Conservation (phyloP, 2,329 filamentous ascomycete genomes). For the Aspergillus aculeatinus region DNA sequence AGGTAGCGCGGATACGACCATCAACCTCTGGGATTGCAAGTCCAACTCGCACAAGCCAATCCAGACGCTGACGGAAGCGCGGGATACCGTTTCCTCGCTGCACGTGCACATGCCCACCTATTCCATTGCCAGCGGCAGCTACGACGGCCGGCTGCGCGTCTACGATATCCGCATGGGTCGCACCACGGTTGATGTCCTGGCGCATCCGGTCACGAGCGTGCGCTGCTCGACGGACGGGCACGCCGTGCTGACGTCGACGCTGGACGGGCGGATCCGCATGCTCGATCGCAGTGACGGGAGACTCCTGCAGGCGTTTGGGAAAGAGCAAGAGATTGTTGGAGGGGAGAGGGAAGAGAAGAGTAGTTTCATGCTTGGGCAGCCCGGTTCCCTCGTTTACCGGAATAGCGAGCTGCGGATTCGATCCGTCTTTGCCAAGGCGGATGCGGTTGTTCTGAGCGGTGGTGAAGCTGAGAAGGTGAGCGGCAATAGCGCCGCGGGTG, state of each 20-base stretch:
- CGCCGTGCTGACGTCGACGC: constrained; percentile 68
- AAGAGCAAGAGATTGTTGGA: not conserved
- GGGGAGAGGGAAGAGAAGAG: no score
- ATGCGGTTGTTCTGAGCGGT: constrained; percentile 76
- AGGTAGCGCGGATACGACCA: constrained; percentile 46
- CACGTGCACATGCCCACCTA: constrained; percentile 41
- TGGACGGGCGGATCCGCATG: constrained; percentile 75
- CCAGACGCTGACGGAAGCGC: constrained; percentile 43
- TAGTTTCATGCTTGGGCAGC: not conserved
- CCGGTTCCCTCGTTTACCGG: constrained; percentile 35
- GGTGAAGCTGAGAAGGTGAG: constrained; percentile 59
- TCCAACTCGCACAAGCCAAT: constrained; percentile 44
- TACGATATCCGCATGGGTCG: constrained; percentile 82
- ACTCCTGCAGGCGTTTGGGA: constrained; percentile 68
- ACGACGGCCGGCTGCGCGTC: constrained; percentile 76
- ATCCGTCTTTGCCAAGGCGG: constrained; percentile 70
- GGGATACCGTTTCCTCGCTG: constrained; percentile 43
- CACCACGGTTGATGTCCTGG: constrained; percentile 67
- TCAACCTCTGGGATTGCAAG: constrained; percentile 45
- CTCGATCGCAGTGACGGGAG: constrained; percentile 76
- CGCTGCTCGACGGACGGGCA: constrained; percentile 69
- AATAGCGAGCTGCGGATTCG: constrained; percentile 75
- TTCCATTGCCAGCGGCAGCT: constrained; percentile 69
- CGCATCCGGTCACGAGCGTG: constrained; percentile 71
- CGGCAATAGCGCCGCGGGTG: not conserved